phyloP scores from a whole-genome alignment of 768 basidiomycete species.

The Boletus sp. region DNA sequence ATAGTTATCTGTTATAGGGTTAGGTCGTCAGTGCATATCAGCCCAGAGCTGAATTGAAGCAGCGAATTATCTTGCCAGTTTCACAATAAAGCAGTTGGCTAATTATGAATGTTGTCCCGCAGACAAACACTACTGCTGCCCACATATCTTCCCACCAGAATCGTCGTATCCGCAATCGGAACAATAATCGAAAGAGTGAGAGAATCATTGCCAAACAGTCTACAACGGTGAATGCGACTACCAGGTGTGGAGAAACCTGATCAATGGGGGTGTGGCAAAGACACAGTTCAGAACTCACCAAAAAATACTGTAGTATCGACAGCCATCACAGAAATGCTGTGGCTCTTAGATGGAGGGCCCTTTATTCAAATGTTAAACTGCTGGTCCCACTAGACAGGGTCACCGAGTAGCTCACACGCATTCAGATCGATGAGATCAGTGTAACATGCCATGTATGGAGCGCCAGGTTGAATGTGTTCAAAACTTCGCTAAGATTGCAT shows the following conservation, averaged over 20 bases:
- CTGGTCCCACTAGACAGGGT: not conserved
- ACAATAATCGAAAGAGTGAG: conserved; percentile 13
- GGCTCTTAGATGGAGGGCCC: not conserved
- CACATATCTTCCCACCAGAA: conserved; percentile 28
- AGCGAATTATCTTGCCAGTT: not conserved
- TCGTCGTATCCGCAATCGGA: conserved; percentile 11
- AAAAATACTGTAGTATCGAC: not conserved
- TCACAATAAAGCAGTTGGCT: not conserved
- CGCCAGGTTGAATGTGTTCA: not conserved
- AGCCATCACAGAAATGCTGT: not conserved
- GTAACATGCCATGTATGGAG: not conserved
- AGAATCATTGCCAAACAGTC: conserved; percentile 3
- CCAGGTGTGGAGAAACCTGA: not conserved
- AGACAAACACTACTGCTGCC: conserved; percentile 5
- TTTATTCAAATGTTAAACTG: not conserved
- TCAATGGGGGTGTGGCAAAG: not conserved
- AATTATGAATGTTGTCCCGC: not conserved
- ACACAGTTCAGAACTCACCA: not conserved
- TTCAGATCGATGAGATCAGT: not conserved
- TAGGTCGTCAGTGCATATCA: not conserved
- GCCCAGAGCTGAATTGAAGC: not conserved
- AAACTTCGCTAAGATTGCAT: not conserved
- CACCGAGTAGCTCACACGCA: not conserved
- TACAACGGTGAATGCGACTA: conserved; percentile 4
- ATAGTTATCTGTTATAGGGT: not conserved